phyloP scores from a whole-genome alignment of 257 asterid genomes.

The Eucommia ulmoides region DNA sequence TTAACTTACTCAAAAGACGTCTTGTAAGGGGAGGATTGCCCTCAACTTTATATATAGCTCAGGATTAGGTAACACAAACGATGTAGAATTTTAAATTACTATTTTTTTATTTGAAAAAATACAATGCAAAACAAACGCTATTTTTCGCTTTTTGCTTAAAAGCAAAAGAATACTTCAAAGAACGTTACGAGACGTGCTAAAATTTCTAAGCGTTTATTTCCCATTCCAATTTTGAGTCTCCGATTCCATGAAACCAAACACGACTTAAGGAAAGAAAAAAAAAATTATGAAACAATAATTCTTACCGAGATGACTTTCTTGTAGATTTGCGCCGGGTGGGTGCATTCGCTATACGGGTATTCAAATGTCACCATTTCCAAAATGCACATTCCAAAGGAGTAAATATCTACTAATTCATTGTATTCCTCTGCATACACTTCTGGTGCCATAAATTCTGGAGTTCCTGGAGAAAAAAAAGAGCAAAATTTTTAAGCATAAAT shows the following conservation, averaged over 20 bases:
- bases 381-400: constrained; percentile 84
- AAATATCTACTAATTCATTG: constrained; percentile 75
- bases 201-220: too few relatives aligned
- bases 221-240: background rate
- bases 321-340: constrained; percentile 82
- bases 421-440: constrained; percentile 80
- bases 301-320: constrained; percentile 82
- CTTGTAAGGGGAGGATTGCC: too few relatives aligned
- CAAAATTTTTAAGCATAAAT: background rate
- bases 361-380: constrained; percentile 88
- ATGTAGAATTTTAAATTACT: too few relatives aligned
- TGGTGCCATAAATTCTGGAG: constrained; percentile 97
- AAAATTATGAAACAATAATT: constrained; percentile 5
- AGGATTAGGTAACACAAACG: too few relatives aligned
- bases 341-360: constrained; percentile 81
- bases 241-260: too few relatives aligned
- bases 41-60: too few relatives aligned
- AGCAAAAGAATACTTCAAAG: too few relatives aligned
- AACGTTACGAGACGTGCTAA: too few relatives aligned
- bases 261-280: background rate
- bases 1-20: too few relatives aligned
- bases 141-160: too few relatives aligned
- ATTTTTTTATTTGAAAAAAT: too few relatives aligned
- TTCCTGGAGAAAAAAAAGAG: constrained; percentile 25
- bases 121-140: too few relatives aligned